Evolutionary conservation across 768 basidiomycete genomes (phyloP).

Genomic region (Holtermannia corniformis): DNA sequence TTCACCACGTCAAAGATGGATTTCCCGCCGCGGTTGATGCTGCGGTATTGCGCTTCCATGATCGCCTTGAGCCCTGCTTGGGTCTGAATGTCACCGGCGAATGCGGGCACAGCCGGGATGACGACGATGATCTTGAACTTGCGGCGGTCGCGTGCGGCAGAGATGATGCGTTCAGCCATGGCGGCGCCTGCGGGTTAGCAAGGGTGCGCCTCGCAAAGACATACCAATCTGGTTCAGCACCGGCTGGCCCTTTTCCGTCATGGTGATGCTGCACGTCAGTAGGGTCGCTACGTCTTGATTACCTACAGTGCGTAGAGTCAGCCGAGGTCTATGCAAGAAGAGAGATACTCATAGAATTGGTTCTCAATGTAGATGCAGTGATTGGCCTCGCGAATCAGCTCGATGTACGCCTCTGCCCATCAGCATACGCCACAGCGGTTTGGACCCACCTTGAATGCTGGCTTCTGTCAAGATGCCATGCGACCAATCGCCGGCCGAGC

Average conservation of each 20-base stretch:
- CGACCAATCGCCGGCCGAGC: constrained; percentile 87
- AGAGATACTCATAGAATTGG: constrained; percentile 38
- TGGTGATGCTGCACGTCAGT: constrained; percentile 56
- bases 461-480: constrained; percentile 82
- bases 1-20: constrained; percentile 78
- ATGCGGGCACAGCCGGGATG: constrained; percentile 86
- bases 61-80: constrained; percentile 52
- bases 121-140: constrained; percentile 83
- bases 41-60: constrained; percentile 62
- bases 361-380: constrained; percentile 84
- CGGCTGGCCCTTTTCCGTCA: constrained; percentile 53
- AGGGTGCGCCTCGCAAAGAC: constrained; percentile 1
- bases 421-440: neutral
- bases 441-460: constrained; percentile 58
- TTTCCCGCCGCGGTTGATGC: constrained; percentile 78
- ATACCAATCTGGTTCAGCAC: constrained; percentile 70
- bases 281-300: constrained; percentile 4
- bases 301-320: constrained; percentile 21
- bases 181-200: constrained; percentile 47
- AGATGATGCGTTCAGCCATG: constrained; percentile 70
- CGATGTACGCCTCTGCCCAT: constrained; percentile 51
- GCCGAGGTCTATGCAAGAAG: constrained; percentile 3
- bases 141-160: constrained; percentile 57
- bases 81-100: constrained; percentile 69
- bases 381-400: constrained; percentile 67